Base-by-base conservation (phyloP, 805 yeast genomes). In the Hanseniaspora pseudoguilliermondii region DNA sequence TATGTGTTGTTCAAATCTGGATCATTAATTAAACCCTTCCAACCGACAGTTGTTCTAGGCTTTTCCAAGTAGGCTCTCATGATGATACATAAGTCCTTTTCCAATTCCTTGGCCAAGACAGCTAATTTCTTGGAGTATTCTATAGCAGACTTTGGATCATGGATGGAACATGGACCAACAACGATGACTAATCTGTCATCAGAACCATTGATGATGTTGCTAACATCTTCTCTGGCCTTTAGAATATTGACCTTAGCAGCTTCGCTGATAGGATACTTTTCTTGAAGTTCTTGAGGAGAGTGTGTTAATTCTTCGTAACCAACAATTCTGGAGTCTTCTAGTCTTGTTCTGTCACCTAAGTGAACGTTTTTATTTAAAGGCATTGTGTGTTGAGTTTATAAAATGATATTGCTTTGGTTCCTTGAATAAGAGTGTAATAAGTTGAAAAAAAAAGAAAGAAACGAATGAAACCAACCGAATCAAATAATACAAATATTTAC, bases 31-130 rank as follows among this genome's bases (percentile, higher is more conserved):
- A 91, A 77, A 63, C 98, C 98, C 73, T 91, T 91, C 98, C 98
- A 91, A 58, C 98, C 98, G 47, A 93, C 97, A 32, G 97, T 91
- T 52, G 98, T 91, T 73, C 98, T 82, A 64, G 98, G 98, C 73
- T 91, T 91, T 71, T 91, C 98, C 65, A 93, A 77, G 75, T 93
- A 93, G 3, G 97, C 97, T 73, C 98, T 83, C 98, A 93, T 93
- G 59, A 93, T 83, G 58, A 93, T 83, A 57, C 82, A 79, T 58
- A 93, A 76, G 62, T 91, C 96, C 49, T 79, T 81, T 60, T 83
- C 75, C 60, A 85, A 74, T 65, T 81, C 76, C 57, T 80, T 80
- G 44, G 84, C 72, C 39, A 83, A 67, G 55, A 73, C 74, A 46
- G 78, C 71, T 57, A 91, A 77, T 64, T 81, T 74, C 38, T 75